Conservation (phyloP, 2,329 filamentous ascomycete genomes). For the Aureobasidium sp. region DNA sequence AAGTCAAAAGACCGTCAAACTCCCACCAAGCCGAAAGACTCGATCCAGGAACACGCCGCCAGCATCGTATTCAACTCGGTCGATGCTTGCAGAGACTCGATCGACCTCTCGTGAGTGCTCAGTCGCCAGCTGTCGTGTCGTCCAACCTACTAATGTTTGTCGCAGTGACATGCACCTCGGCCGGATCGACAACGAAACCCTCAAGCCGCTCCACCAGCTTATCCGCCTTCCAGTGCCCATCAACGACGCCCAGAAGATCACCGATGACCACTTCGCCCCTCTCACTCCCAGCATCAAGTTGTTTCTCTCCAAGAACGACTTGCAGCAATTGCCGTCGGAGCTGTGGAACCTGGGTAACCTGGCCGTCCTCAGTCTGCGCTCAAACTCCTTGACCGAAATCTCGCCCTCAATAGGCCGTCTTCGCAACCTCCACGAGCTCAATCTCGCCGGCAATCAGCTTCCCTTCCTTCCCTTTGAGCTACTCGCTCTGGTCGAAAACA, state of each 20-base stretch:
- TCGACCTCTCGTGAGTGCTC: conserved; percentile 52
- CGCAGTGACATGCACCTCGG: conserved; percentile 36
- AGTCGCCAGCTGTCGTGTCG: background rate
- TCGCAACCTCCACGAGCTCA: conserved; percentile 51
- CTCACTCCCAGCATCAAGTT: conserved; percentile 52
- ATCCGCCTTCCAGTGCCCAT: conserved; percentile 24
- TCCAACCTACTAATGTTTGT: background rate
- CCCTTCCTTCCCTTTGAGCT: conserved; percentile 55
- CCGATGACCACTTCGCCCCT: conserved; percentile 51
- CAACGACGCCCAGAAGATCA: conserved; percentile 34
- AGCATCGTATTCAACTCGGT: conserved; percentile 23
- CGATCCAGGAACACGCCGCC: conserved; percentile 17
- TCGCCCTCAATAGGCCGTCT: conserved; percentile 52
- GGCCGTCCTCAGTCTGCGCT: conserved; percentile 56
- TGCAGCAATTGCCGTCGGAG: conserved; percentile 48
- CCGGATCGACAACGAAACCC: conserved; percentile 46
- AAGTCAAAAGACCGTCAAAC: background rate
- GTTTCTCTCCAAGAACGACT: conserved; percentile 51
- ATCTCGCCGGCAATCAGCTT: conserved; percentile 56
- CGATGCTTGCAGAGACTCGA: conserved; percentile 48
- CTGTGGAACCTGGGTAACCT: conserved; percentile 55
- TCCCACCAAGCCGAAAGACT: background rate
- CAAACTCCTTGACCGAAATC: conserved; percentile 53
- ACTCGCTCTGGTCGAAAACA: conserved; percentile 43
- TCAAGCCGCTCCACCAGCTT: conserved; percentile 44